Conservation (phyloP, 805 yeast species). For the Pichia sporocuriosa region DNA sequence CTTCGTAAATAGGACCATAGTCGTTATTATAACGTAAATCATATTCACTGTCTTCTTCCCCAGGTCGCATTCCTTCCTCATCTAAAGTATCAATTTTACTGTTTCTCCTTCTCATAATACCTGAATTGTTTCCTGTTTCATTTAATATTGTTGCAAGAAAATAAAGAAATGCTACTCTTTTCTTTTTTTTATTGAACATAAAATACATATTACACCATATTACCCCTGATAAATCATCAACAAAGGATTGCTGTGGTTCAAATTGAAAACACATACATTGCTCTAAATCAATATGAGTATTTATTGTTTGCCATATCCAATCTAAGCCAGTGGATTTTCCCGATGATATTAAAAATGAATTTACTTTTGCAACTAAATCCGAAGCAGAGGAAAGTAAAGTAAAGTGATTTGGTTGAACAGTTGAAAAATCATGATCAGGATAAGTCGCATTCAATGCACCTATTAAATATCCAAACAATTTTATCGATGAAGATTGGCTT, state of each 20-base stretch:
- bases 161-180: conserved; percentile 83
- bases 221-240: conserved; percentile 55
- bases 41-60: conserved; percentile 31
- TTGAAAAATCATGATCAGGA: conserved; percentile 93
- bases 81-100: conserved; percentile 28
- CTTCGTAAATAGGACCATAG: conserved; percentile 24
- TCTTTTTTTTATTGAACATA: conserved; percentile 82
- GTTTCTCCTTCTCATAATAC: conserved; percentile 24
- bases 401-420: conserved; percentile 75
- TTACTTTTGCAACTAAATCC: conserved; percentile 59
- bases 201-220: conserved; percentile 85
- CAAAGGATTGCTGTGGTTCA: conserved; percentile 54
- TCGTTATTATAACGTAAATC: conserved; percentile 29
- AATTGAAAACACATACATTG: conserved; percentile 60
- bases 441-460: conserved; percentile 87
- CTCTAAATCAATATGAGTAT: conserved; percentile 70
- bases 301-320: conserved; percentile 85
- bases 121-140: conserved; percentile 5
- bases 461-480: conserved; percentile 83
- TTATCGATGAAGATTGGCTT: conserved; percentile 75
- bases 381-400: conserved; percentile 43
- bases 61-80: conserved; percentile 24
- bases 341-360: conserved; percentile 65
- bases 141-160: conserved; percentile 43
- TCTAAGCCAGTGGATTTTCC: conserved; percentile 47